Evolutionary conservation across 352 stramenopile genomes (phyloP).

Genomic region (Globisporangium spinosum): DNA sequence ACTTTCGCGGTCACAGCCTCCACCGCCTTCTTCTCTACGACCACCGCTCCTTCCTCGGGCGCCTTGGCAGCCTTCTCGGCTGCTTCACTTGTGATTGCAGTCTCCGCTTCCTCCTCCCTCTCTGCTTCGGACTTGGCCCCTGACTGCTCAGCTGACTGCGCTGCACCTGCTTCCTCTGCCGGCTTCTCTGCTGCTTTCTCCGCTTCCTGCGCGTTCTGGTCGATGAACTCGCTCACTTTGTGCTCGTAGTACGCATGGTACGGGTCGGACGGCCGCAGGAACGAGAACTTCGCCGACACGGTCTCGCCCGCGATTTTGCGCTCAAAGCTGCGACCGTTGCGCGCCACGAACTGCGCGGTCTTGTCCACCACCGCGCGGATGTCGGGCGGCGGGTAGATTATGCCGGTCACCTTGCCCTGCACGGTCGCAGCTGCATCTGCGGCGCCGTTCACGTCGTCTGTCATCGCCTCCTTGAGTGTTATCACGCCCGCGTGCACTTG

Average conservation of each 20-base stretch:
- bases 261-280: conserved; percentile 91
- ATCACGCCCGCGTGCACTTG: background rate
- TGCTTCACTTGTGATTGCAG: conserved; percentile 20
- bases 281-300: conserved; percentile 97
- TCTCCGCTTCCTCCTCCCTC: conserved; percentile 11
- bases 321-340: conserved; percentile 97
- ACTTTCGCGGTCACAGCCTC: conserved; percentile 78
- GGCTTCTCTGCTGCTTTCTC: conserved; percentile 16
- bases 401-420: conserved; percentile 80
- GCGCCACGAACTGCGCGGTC: conserved; percentile 97
- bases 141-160: conserved; percentile 18
- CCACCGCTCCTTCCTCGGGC: conserved; percentile 34
- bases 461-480: conserved; percentile 19
- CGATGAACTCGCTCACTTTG: conserved; percentile 89
- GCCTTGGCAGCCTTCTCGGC: conserved; percentile 21
- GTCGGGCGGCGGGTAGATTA: conserved; percentile 97
- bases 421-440: conserved; percentile 26
- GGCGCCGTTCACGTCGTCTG: conserved; percentile 2
- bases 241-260: conserved; percentile 99
- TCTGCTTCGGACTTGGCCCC: background rate
- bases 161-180: conserved; percentile 10
- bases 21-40: conserved; percentile 86
- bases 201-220: conserved; percentile 29
- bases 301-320: conserved; percentile 94
- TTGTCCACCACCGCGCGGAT: conserved; percentile 98